Percentiles rank a stretch among this genome's conserved stretches.
Evolutionary conservation across 495 filamentous ascomycete genomes (phyloP).

Genomic region (Venustampulla echinocandica): DNA sequence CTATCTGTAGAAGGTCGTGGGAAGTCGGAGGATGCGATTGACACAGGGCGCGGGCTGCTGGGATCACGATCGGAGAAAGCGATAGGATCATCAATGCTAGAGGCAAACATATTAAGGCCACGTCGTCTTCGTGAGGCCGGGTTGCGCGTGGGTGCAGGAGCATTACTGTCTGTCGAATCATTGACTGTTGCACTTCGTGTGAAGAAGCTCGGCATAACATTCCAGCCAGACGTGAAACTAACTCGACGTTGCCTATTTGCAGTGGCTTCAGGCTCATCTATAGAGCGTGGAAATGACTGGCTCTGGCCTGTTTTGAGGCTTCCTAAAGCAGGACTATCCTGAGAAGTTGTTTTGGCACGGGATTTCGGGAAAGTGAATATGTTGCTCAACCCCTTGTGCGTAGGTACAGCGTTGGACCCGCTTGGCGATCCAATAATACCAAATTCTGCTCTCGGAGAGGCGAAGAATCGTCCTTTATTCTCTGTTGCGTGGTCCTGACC

Average conservation of each 20-base stretch:
- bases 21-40: constrained; percentile 71
- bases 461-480: constrained; percentile 24
- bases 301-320: constrained; percentile 68
- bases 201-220: constrained; percentile 44
- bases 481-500: constrained; percentile 24
- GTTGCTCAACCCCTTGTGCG: constrained; percentile 38
- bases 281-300: constrained; percentile 63
- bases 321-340: constrained; percentile 61
- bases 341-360: constrained; percentile 54
- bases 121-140: constrained; percentile 27
- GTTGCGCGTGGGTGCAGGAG: constrained; percentile 35
- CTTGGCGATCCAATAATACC: constrained; percentile 20
- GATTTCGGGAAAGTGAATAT: constrained; percentile 59
- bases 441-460: constrained; percentile 27
- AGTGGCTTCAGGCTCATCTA: constrained; percentile 36
- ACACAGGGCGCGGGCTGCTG: constrained; percentile 66
- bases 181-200: constrained; percentile 30
- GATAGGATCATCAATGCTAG: constrained; percentile 48
- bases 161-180: constrained; percentile 26
- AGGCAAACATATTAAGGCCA: constrained; percentile 53
- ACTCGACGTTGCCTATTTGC: constrained; percentile 36
- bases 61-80: constrained; percentile 51
- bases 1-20: constrained; percentile 76
- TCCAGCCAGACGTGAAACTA: constrained; percentile 43
- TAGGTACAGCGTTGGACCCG: constrained; percentile 2